Evolutionary conservation across 2,329 filamentous ascomycete genomes (phyloP).

Genomic region (Aspergillus sp.): DNA sequence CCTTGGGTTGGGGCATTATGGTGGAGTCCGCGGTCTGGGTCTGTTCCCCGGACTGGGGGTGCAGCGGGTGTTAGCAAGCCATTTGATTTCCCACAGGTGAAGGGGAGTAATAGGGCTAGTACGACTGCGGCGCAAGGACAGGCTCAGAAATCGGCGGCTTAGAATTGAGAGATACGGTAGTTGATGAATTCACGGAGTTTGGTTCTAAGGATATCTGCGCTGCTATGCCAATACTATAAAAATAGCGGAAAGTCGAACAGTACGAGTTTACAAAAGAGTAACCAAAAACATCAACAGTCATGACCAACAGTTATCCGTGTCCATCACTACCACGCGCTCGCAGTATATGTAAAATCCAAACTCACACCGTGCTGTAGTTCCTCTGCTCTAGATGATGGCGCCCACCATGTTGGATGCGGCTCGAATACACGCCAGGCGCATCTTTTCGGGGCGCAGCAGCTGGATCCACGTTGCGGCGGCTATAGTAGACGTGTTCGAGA

Average conservation of each 20-base stretch:
- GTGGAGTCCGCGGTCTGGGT: conserved; percentile 59
- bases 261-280: background rate
- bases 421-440: conserved; percentile 35
- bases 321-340: background rate
- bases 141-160: background rate
- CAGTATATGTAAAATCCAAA: background rate
- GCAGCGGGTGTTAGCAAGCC: conserved; percentile 44
- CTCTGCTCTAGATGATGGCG: conserved; percentile 7
- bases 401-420: conserved; percentile 34
- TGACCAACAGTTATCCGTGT: background rate
- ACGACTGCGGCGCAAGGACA: conserved; percentile 4
- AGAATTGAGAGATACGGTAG: background rate
- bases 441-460: conserved; percentile 11
- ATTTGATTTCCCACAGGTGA: conserved; percentile 53
- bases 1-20: conserved; percentile 87
- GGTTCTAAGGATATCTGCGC: background rate
- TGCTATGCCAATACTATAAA: background rate
- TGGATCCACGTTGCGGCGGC: conserved; percentile 44
- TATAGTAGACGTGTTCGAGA: conserved; percentile 74
- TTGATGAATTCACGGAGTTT: background rate
- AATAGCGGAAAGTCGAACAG: background rate
- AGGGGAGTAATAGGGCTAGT: conserved; percentile 33
- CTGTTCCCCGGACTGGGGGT: conserved; percentile 47
- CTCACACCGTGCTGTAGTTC: conserved; percentile 21
- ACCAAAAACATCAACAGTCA: background rate